These are phyloP conservation scores for Colletotrichum incanum DNA, from an alignment of 2,329 filamentous ascomycete species.

Conservation along the genomic window DNA sequence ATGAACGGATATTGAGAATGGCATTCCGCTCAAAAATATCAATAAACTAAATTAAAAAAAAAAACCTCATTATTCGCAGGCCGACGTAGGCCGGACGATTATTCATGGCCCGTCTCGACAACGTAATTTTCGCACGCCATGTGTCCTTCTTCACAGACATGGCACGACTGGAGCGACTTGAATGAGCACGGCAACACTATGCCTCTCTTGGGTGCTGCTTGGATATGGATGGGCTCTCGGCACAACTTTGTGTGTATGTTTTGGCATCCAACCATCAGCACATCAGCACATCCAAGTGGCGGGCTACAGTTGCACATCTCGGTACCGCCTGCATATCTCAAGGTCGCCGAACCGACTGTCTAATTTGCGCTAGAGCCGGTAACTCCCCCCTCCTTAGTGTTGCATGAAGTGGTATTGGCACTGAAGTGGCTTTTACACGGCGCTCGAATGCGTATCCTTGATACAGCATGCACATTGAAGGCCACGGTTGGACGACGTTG, in stretches of 20 bases:
- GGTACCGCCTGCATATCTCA: not conserved
- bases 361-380: not conserved
- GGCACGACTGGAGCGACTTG: not conserved
- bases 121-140: not conserved
- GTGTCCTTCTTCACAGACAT: not conserved
- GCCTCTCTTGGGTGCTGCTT: not conserved
- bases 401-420: not conserved
- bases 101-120: not conserved
- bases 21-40: slow-evolving; percentile 4
- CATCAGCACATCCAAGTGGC: not conserved
- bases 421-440: not conserved
- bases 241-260: slow-evolving; percentile 13
- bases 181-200: not conserved
- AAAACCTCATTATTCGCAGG: slow-evolving; percentile 6
- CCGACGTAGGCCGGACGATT: slow-evolving; percentile 23
- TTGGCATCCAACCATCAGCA: not conserved
- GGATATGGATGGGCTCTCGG: not conserved
- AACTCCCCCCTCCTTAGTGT: not conserved
- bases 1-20: slow-evolving; percentile 1
- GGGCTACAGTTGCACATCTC: slow-evolving; percentile 3
- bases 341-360: not conserved
- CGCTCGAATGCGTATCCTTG: not conserved
- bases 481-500: not conserved
- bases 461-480: not conserved
- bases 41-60: not conserved